phyloP scores from a whole-genome alignment of 805 yeast species.

The Lachancea dasiensis region DNA sequence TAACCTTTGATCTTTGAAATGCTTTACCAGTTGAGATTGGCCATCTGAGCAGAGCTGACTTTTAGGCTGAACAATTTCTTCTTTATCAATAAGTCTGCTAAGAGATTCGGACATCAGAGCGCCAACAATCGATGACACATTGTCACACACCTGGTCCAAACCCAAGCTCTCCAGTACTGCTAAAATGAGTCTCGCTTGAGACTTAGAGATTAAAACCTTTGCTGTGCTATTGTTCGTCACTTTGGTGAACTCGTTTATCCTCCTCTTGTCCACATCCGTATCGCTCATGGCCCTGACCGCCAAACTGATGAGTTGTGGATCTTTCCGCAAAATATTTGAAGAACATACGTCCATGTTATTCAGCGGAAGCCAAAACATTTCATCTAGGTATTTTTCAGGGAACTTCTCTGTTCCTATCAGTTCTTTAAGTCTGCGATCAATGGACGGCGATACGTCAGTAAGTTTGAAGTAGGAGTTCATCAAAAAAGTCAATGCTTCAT shows the following conservation, averaged over 20 bases:
- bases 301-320: conserved; percentile 20
- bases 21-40: not conserved
- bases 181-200: conserved; percentile 17
- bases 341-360: conserved; percentile 14
- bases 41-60: no score
- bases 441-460: conserved; percentile 18
- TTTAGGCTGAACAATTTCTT: no score
- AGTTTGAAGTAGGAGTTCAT: conserved; percentile 35
- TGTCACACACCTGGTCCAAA: not conserved
- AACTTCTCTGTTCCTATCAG: not conserved
- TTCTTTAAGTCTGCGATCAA: conserved; percentile 19
- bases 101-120: conserved; percentile 12
- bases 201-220: conserved; percentile 10
- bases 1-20: not conserved
- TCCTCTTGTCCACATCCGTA: conserved; percentile 1
- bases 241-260: not conserved
- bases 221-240: not conserved
- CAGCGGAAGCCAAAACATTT: conserved; percentile 16
- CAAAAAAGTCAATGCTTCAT: conserved; percentile 39
- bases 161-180: conserved; percentile 11
- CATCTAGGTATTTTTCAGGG: conserved; percentile 1
- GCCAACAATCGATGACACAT: conserved; percentile 14
- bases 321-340: conserved; percentile 12
- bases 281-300: conserved; percentile 14
- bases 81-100: no score